Conservation (phyloP, 2,329 filamentous ascomycete species). For the Aureobasidium namibiae region DNA sequence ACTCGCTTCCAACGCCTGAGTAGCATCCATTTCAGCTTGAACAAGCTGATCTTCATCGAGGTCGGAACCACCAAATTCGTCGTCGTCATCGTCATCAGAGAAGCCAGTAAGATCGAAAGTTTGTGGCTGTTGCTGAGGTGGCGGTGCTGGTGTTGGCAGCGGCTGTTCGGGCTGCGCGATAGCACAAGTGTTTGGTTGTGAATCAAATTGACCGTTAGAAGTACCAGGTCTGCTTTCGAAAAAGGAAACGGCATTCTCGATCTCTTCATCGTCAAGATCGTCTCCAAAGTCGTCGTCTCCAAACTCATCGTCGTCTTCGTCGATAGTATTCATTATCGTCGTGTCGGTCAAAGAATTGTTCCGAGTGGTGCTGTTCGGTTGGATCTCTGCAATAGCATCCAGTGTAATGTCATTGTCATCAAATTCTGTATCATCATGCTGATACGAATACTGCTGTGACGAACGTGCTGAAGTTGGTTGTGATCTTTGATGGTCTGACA, state of each 20-base stretch:
- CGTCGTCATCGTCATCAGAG: slow-evolving; percentile 38
- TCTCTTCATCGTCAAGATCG: slow-evolving; percentile 45
- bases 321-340: slow-evolving; percentile 10
- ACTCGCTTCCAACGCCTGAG: slow-evolving; percentile 51
- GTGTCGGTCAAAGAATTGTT: neutral
- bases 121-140: neutral
- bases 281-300: slow-evolving; percentile 40
- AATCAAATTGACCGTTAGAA: neutral
- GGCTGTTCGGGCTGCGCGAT: neutral
- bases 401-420: slow-evolving; percentile 6
- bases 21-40: slow-evolving; percentile 63
- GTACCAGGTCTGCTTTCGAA: slow-evolving; percentile 12
- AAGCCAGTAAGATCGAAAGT: slow-evolving; percentile 2
- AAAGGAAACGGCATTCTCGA: slow-evolving; percentile 37
- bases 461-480: neutral
- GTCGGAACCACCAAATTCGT: slow-evolving; percentile 64
- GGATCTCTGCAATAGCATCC: neutral
- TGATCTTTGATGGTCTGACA: neutral
- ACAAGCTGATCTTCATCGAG: slow-evolving; percentile 63
- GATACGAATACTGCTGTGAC: slow-evolving; percentile 8
- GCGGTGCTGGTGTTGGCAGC: neutral
- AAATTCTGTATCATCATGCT: slow-evolving; percentile 9
- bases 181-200: neutral
- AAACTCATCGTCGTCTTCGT: slow-evolving; percentile 34
- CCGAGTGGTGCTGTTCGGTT: neutral